These are phyloP conservation scores for Phaseolus coccineus DNA, from an alignment of 331 rosid genomes.

Conservation along the genomic window DNA sequence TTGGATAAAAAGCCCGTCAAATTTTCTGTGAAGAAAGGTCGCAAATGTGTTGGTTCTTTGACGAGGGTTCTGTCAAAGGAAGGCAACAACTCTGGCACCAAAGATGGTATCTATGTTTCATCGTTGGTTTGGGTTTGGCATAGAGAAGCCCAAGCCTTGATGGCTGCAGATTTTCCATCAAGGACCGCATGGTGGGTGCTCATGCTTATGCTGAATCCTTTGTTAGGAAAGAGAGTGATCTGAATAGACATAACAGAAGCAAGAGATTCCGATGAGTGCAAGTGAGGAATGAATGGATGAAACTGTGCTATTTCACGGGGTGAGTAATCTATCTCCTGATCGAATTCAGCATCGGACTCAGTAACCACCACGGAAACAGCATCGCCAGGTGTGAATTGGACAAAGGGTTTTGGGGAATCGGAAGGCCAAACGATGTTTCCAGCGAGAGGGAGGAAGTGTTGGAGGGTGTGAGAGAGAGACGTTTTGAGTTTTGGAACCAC, in stretches of 20 bases:
- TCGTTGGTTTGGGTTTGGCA: not conserved
- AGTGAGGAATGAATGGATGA: constrained; percentile 47
- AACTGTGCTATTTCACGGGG: constrained; percentile 14
- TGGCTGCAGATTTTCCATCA: constrained; percentile 44
- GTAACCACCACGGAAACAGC: not conserved
- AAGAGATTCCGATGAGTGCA: constrained; percentile 17
- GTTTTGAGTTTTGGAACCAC: constrained; percentile 48
- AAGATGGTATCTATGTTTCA: not conserved
- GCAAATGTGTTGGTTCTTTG: not conserved
- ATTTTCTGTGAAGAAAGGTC: too few relatives aligned
- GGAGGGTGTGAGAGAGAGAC: constrained; percentile 57
- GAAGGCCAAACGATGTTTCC: constrained; percentile 56
- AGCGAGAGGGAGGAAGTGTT: constrained; percentile 51
- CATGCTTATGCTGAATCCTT: constrained; percentile 45
- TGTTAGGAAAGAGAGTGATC: constrained; percentile 44
- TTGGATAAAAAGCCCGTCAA: too few relatives aligned
- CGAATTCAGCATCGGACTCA: not conserved
- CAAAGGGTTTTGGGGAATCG: constrained; percentile 40
- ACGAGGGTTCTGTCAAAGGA: not conserved
- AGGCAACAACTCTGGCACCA: not conserved
- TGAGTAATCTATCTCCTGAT: not conserved
- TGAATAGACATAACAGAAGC: constrained; percentile 44
- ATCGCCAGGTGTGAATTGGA: constrained; percentile 15
- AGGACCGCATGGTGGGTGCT: constrained; percentile 46
- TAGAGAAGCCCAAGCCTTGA: constrained; percentile 30